Conservation (phyloP, 495 filamentous ascomycete genomes). For the Trichoderma virens region DNA sequence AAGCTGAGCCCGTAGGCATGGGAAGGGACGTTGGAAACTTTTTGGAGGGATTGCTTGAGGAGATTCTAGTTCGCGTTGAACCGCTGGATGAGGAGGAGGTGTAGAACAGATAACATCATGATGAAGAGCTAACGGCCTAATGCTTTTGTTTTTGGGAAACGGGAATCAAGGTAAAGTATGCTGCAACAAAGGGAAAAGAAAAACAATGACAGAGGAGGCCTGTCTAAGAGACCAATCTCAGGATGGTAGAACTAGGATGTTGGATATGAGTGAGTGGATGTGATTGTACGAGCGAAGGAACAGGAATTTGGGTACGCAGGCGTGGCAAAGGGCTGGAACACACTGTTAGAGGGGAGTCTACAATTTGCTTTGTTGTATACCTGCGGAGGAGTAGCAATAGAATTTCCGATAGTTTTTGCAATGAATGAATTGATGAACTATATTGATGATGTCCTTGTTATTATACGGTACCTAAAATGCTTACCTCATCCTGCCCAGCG, state of each 20-base stretch:
- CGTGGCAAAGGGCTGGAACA: neutral
- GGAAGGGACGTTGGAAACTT: constrained; percentile 78
- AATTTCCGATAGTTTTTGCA: neutral
- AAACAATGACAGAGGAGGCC: neutral
- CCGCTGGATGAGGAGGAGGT: constrained; percentile 63
- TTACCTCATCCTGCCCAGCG: too few species aligned
- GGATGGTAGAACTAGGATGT: too few species aligned
- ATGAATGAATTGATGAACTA: too few species aligned
- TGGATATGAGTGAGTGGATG: neutral
- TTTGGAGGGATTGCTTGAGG: constrained; percentile 86
- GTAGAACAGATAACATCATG: neutral
- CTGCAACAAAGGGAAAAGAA: neutral
- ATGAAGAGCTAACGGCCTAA: constrained; percentile 1
- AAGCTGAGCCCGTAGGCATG: constrained; percentile 79
- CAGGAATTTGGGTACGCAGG: neutral
- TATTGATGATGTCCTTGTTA: too few species aligned
- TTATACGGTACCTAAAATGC: too few species aligned
- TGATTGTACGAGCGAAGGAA: neutral
- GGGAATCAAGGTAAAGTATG: neutral
- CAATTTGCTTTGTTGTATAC: neutral
- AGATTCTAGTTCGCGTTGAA: constrained; percentile 88
- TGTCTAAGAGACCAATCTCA: neutral
- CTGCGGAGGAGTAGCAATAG: neutral
- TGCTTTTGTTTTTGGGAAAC: neutral
- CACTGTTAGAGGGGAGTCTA: neutral